Conservation (phyloP, 2,329 filamentous ascomycete species). For the Penicillium occitanis region DNA sequence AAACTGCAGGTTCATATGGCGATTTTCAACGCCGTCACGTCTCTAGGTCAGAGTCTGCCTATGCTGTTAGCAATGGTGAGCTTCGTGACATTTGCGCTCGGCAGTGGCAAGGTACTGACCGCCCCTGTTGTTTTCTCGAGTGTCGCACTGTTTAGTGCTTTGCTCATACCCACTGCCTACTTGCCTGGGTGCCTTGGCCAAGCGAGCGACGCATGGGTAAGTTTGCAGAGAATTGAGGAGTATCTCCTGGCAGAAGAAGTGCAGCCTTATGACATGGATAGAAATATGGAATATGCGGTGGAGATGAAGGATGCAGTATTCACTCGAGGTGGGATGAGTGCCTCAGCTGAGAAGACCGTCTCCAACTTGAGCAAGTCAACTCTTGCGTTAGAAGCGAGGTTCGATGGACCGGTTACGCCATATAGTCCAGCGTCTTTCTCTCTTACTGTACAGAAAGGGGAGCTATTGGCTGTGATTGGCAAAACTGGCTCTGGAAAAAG, state of each 20-base stretch:
- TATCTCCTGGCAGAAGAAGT: conserved; percentile 14
- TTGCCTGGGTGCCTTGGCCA: conserved; percentile 9
- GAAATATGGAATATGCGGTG: conserved; percentile 1
- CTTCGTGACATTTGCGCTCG: conserved; percentile 4
- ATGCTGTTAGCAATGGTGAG: conserved; percentile 6
- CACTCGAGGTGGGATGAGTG: conserved; percentile 1
- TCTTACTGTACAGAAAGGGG: neutral
- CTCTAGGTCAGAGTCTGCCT: conserved; percentile 1
- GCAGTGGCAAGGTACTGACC: neutral
- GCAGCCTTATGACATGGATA: neutral
- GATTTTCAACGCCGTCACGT: neutral
- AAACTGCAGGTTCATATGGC: neutral
- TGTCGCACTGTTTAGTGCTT: conserved; percentile 1
- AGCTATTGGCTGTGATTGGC: conserved; percentile 11
- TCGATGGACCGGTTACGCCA: neutral
- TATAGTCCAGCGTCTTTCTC: neutral
- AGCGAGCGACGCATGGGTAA: neutral
- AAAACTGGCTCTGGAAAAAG: conserved; percentile 12
- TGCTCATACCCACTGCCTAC: conserved; percentile 1
- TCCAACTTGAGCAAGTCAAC: neutral
- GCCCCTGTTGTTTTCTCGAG: conserved; percentile 8
- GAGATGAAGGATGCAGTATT: conserved; percentile 5
- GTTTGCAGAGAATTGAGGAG: conserved; percentile 7
- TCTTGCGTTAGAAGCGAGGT: neutral
- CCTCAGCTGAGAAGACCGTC: neutral